These are phyloP conservation scores for Eucalyptus fibrosa DNA, from an alignment of 345 rosid genomes.

Conservation along the genomic window DNA sequence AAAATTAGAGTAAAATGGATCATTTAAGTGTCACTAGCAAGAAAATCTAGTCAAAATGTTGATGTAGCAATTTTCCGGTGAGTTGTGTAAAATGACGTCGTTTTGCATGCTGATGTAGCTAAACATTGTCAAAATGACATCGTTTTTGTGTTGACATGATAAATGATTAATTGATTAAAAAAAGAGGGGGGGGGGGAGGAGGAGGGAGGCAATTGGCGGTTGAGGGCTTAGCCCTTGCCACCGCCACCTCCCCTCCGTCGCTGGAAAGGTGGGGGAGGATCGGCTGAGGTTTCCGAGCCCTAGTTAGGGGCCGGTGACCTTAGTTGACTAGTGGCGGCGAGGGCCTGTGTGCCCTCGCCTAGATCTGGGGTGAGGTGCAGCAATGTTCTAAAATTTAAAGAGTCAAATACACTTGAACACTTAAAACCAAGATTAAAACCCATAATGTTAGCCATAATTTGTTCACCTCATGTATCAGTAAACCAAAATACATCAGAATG, in stretches of 20 bases:
- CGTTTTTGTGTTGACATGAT: too few species aligned
- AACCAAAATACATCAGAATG: background rate
- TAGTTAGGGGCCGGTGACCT: rapidly evolving
- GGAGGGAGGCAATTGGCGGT: too few species aligned
- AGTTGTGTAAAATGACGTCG: rapidly evolving
- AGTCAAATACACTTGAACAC: background rate
- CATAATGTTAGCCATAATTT: background rate
- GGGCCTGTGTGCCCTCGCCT: too few species aligned
- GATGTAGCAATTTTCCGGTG: rapidly evolving
- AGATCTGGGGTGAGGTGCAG: background rate
- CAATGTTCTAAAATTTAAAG: background rate
- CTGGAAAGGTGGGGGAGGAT: too few species aligned
- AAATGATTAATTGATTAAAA: too few species aligned
- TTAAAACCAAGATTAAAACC: background rate
- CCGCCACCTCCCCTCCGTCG: too few species aligned
- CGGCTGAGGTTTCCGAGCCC: rapidly evolving
- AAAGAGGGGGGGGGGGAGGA: too few species aligned
- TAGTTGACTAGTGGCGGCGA: rapidly evolving
- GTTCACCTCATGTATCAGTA: background rate
- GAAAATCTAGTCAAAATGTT: too few species aligned
- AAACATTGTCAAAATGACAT: too few species aligned
- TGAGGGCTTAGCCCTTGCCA: too few species aligned
- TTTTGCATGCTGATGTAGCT: too few species aligned
- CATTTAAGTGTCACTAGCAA: rapidly evolving
- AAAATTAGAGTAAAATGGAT: too few species aligned